Evolutionary conservation across 352 stramenopile genomes (phyloP), one percentile per base, ranked within the genome.

Genomic region (Pythium periplocum): DNA sequence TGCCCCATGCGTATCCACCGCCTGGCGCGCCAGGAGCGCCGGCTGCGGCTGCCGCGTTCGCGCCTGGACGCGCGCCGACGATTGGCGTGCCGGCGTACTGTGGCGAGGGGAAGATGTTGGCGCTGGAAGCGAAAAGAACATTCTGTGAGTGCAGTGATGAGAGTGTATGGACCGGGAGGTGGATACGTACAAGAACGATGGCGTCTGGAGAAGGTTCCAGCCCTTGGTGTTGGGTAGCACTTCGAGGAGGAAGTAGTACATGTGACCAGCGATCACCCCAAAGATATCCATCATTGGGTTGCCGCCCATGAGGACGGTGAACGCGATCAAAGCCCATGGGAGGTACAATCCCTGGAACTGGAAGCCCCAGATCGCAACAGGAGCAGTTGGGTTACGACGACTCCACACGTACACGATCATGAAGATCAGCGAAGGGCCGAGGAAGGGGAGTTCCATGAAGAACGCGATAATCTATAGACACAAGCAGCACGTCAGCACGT

Each of bases 401-500:
- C 87, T 96, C 87, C 87, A 96, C 44, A 96, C 73, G 70, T 96
- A 96, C 34, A 95, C 75, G 53, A 95, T 93, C 77, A 91, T 94
- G 53, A 96, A 95, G 65, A 94, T 92, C 33, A 96, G 73, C 38
- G 86, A 83, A 40, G 76, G 74, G 47, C 83, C 85, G 8, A 95
- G 64, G 68, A 96, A 96, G 38, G 77, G 78, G 10, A 95, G 67
- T 26, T 62, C 70, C 76, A 95, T 90, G 61, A 94, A 86, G 59
- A 90, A 90, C 36, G 71, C 83, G 34, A 94, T 59, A 45, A 95
- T 65, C 82, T 94, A 55, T 37, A 10, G n/a, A 10, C 6, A 45
- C 3, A 8, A 53, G 17, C 12, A 45, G 4, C 26, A 66, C 34
- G 17, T 10, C 40, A 43, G 6, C 35, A 53, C 6, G 11, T 31